Base-by-base conservation (phyloP, 1,139 yeast genomes). In the Blastobotrys buckinghamii region DNA sequence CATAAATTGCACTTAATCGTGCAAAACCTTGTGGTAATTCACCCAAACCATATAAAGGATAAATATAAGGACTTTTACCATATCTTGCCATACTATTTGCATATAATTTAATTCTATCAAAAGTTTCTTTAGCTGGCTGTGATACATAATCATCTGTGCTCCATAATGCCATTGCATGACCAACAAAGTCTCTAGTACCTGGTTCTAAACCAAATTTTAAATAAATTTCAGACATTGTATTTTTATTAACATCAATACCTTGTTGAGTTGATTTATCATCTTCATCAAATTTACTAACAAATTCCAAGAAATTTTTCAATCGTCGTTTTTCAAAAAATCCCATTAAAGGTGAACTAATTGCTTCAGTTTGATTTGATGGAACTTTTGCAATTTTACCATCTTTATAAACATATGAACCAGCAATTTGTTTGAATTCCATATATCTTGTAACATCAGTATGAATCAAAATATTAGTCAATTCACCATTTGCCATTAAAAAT, bases 21-120 rank as follows among this genome's bases (percentile, higher is more conserved):
- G 98, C 97, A 73, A 92, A 92, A 13, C 97, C 98, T 70, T 92
- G 99, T 17, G 99, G 99, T 54, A 92, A 76, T 69, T 92, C 99
- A 45, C 99, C 98, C 53, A 94, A 77, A 10, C 99, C 99, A 65
- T 92, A 92, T 62, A 92, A 74, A 45, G 99, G 99, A 66, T 92
- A 92, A 55, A 92, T 79, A 68, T 92, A 92, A 10, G 98, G 98
- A 10, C 97, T 87, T 69, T 90, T 92, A 51, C 98, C 98, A 67
- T 86, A 92, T 60, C 92, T 82, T 42, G 96, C 94, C 51, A 94
- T 95, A 10, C 96, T 86, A 60, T 86, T 88, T 44, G 88, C 84
- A 63, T 92, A 92, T 58, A 92, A 76, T 49, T 87, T 70, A 54
- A 92, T 81, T 66, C 98, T 78, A 64, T 90, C 94, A 60, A 85